These are phyloP conservation scores for Chrysochromulina parva DNA, from an alignment of 78 protist genomes.

Conservation along the genomic window DNA sequence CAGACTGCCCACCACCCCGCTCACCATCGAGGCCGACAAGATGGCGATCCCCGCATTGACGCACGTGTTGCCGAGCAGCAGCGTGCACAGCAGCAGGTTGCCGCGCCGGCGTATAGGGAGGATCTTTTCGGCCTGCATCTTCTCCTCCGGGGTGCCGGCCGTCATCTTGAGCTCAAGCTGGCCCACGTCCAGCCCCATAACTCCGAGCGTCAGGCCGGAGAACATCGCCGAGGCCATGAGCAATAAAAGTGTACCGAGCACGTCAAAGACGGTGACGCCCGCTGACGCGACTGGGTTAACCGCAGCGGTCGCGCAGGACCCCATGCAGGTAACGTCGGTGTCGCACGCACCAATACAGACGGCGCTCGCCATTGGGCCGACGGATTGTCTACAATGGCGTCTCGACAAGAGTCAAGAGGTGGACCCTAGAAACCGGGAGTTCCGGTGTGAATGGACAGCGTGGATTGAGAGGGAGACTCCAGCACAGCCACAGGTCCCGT, in stretches of 20 bases:
- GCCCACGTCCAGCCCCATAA: constrained; percentile 54
- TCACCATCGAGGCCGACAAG: constrained; percentile 53
- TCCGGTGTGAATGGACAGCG: too few relatives aligned
- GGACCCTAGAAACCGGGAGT: too few relatives aligned
- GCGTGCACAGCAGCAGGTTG: constrained; percentile 89
- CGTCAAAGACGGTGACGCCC: too few relatives aligned
- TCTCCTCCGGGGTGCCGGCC: constrained; percentile 56
- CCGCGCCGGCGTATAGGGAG: constrained; percentile 80
- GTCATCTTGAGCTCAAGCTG: constrained; percentile 49
- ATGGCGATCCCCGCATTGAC: constrained; percentile 83
- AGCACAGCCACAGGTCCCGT: too few relatives aligned
- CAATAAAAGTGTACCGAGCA: not conserved
- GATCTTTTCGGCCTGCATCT: constrained; percentile 67
- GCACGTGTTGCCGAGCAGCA: constrained; percentile 86
- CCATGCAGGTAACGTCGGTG: too few relatives aligned
- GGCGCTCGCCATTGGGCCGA: too few relatives aligned
- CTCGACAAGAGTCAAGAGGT: too few relatives aligned
- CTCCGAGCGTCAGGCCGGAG: constrained; percentile 88
- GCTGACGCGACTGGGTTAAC: too few relatives aligned
- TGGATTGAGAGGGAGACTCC: too few relatives aligned
- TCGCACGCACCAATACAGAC: too few relatives aligned
- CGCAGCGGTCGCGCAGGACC: too few relatives aligned
- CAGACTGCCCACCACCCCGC: constrained; percentile 69
- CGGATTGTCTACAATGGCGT: too few relatives aligned
- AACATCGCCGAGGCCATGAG: constrained; percentile 73